Conservation (phyloP, 2,329 filamentous ascomycete species). For the Delphinella strobiligena region DNA sequence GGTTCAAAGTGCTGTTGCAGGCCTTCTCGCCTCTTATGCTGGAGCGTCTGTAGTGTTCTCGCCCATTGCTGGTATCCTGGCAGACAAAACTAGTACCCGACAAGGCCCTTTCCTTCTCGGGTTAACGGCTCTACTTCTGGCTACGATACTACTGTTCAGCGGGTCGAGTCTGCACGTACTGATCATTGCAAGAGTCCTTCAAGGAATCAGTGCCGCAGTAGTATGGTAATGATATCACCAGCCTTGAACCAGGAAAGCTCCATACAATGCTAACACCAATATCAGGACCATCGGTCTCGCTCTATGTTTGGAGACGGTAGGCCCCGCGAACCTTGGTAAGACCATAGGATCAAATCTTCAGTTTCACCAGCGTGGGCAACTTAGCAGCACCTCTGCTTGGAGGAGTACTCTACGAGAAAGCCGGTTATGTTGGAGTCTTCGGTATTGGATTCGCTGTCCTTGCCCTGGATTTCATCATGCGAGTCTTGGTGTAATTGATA, state of each 20-base stretch:
- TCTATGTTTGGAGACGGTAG: slow-evolving; percentile 47
- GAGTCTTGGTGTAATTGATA: slow-evolving; percentile 44
- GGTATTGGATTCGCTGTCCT: slow-evolving; percentile 43
- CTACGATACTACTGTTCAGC: slow-evolving; percentile 43
- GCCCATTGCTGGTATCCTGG: slow-evolving; percentile 41
- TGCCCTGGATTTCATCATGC: slow-evolving; percentile 46
- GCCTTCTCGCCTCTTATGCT: slow-evolving; percentile 43
- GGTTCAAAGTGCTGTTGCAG: slow-evolving; percentile 41
- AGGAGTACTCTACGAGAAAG: slow-evolving; percentile 47
- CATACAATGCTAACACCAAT: no score
- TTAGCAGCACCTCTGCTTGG: slow-evolving; percentile 47
- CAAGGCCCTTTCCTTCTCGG: slow-evolving; percentile 47
- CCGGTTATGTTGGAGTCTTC: slow-evolving; percentile 48
- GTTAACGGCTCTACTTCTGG: slow-evolving; percentile 38
- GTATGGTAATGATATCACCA: no score
- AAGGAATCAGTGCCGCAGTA: slow-evolving; percentile 45
- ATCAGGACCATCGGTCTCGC: slow-evolving; percentile 48
- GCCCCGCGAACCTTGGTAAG: slow-evolving; percentile 45
- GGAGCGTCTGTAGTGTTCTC: slow-evolving; percentile 40
- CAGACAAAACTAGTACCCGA: slow-evolving; percentile 41
- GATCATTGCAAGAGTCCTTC: slow-evolving; percentile 41
- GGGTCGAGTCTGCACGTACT: slow-evolving; percentile 38
- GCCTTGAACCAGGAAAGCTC: no score
- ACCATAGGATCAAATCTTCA: slow-evolving; percentile 50
- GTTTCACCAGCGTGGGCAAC: slow-evolving; percentile 46